These are phyloP conservation scores for Phytophthora rubi DNA, from an alignment of 352 stramenopile species.

Conservation along the genomic window DNA sequence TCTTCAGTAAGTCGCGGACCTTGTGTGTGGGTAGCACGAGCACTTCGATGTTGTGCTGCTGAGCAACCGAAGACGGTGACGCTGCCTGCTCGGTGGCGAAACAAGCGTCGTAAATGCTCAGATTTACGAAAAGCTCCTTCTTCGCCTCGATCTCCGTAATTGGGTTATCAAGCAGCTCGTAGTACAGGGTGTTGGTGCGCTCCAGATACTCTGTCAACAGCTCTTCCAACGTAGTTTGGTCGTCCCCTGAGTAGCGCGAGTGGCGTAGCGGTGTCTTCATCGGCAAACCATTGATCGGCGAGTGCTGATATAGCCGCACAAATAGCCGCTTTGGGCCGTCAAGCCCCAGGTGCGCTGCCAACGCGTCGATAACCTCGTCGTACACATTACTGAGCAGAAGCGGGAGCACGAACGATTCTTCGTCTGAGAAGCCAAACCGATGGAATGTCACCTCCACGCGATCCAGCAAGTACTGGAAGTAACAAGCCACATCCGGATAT, in stretches of 20 bases:
- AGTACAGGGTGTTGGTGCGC: slow-evolving; percentile 73
- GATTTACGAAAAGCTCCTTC: slow-evolving; percentile 76
- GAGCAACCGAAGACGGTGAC: slow-evolving; percentile 30
- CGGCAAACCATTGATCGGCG: slow-evolving; percentile 60
- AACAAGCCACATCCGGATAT: slow-evolving; percentile 77
- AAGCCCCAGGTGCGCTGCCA: slow-evolving; percentile 56
- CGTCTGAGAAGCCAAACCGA: slow-evolving; percentile 52
- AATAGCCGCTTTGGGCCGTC: slow-evolving; percentile 50
- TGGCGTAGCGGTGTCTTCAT: slow-evolving; percentile 79
- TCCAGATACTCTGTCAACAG: slow-evolving; percentile 79
- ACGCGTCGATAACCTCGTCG: slow-evolving; percentile 72
- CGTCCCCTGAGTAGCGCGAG: slow-evolving; percentile 60
- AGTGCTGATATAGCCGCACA: slow-evolving; percentile 87
- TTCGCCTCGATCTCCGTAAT: slow-evolving; percentile 90
- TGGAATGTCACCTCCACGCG: slow-evolving; percentile 80
- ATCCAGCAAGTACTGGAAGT: slow-evolving; percentile 87
- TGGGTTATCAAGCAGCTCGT: slow-evolving; percentile 69
- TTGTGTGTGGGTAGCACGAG: slow-evolving; percentile 64
- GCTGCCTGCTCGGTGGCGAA: slow-evolving; percentile 54
- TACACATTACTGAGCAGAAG: slow-evolving; percentile 79
- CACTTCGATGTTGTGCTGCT: slow-evolving; percentile 59
- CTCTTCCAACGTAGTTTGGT: slow-evolving; percentile 70
- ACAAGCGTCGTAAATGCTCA: slow-evolving; percentile 80
- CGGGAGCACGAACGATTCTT: slow-evolving; percentile 53
- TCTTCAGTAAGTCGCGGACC: slow-evolving; percentile 54